These are phyloP conservation scores for Hamamelis virginiana DNA, from an alignment of 164 flowering plant species.

Conservation along the genomic window DNA sequence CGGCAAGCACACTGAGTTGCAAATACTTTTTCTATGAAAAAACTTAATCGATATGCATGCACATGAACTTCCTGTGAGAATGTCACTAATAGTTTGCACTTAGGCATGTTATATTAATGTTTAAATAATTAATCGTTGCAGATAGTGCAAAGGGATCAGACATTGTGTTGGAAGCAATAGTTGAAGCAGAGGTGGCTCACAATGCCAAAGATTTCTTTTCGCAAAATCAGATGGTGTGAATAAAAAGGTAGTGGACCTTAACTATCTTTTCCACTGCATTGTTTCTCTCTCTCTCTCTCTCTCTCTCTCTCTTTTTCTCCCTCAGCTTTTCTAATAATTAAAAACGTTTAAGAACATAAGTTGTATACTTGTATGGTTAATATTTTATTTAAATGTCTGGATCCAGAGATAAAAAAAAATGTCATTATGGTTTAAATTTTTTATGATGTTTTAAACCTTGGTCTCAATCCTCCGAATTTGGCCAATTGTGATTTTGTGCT, in stretches of 20 bases:
- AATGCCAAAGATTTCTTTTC: constrained; percentile 49
- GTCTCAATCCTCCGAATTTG: not conserved
- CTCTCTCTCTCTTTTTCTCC: no score
- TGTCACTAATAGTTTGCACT: not conserved
- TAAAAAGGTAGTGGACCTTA: constrained; percentile 9
- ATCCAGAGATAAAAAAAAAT: no score
- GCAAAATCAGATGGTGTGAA: constrained; percentile 35
- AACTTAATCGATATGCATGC: not conserved
- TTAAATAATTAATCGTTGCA: constrained; percentile 7
- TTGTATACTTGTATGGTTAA: not conserved
- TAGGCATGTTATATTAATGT: not conserved
- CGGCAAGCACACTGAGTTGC: not conserved
- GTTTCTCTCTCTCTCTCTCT: no score
- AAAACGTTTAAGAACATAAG: not conserved
- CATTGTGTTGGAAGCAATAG: constrained; percentile 45
- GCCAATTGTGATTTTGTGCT: not conserved
- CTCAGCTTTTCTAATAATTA: not conserved
- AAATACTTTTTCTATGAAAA: no score
- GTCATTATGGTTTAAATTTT: no score
- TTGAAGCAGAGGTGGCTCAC: constrained; percentile 50
- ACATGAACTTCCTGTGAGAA: not conserved
- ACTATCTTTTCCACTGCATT: no score
- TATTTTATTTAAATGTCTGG: no score
- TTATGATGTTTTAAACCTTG: not conserved
- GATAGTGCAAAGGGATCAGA: constrained; percentile 39